Evolutionary conservation across 495 filamentous ascomycete genomes (phyloP).

Genomic region (Astrothelium macrocarpum): DNA sequence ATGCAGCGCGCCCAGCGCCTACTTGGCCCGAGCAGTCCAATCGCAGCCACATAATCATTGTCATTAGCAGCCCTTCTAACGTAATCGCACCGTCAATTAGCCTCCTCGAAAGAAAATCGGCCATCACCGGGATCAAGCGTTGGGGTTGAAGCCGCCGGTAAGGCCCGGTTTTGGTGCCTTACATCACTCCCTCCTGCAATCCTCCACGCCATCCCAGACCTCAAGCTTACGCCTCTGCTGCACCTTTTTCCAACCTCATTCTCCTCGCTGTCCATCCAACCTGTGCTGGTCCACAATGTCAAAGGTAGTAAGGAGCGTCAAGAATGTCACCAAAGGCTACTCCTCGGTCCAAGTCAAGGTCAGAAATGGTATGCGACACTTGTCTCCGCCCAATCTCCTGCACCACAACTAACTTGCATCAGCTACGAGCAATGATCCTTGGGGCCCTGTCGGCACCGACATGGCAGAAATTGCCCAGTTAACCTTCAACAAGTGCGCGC

Average conservation of each 20-base stretch:
- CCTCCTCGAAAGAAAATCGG: neutral
- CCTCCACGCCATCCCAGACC: neutral
- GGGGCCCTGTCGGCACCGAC: constrained; percentile 95
- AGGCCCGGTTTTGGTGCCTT: neutral
- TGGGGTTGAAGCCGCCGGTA: neutral
- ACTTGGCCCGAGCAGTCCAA: neutral
- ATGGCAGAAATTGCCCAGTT: constrained; percentile 98
- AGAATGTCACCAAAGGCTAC: constrained; percentile 99
- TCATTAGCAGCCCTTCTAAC: neutral
- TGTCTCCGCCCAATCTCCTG: constrained; percentile 1
- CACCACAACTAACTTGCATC: constrained; percentile 2
- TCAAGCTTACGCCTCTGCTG: neutral
- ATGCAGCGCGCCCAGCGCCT: neutral
- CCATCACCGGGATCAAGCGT: too few relatives aligned
- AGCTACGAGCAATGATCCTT: constrained; percentile 99
- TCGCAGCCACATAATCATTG: constrained; percentile 1
- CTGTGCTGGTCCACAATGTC: constrained; percentile 55
- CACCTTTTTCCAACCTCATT: neutral
- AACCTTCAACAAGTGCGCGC: constrained; percentile 85
- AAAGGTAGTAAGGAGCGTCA: constrained; percentile 93
- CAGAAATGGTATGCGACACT: constrained; percentile 73
- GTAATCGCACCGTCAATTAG: neutral
- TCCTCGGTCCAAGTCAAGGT: constrained; percentile 96
- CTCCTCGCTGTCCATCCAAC: neutral
- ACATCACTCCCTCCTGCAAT: constrained; percentile 1